Percentiles rank a stretch among this genome's conserved stretches.
Evolutionary conservation across 139 green algal species (phyloP).

Genomic region (Chloropicon primus): DNA sequence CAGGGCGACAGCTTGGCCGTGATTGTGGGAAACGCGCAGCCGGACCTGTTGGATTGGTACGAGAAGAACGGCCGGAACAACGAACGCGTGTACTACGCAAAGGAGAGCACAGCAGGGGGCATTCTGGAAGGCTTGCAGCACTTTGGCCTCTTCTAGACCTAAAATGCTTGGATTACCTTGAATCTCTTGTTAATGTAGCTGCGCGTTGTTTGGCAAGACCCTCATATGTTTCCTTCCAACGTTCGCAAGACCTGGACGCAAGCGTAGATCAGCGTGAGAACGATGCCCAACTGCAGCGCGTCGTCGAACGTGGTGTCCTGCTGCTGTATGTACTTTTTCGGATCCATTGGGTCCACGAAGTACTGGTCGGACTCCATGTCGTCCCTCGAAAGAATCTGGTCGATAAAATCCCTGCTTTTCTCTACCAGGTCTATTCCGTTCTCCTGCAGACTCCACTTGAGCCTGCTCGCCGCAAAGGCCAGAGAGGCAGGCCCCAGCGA

Average conservation of each 20-base stretch:
- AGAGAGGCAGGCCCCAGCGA: neutral
- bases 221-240: neutral
- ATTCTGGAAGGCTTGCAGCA: constrained; percentile 7
- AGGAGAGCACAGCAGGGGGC: neutral
- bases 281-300: neutral
- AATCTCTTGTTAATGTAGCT: too few species aligned
- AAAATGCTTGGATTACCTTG: too few species aligned
- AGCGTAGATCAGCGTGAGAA: neutral
- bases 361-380: neutral
- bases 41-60: constrained; percentile 45
- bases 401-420: neutral
- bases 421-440: neutral
- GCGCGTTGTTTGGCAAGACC: too few species aligned
- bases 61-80: constrained; percentile 36
- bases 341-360: neutral
- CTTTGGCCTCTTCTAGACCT: constrained; percentile 1
- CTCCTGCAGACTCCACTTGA: neutral
- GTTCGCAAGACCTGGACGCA: neutral
- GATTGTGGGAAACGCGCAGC: constrained; percentile 72
- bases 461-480: neutral
- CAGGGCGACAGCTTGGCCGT: constrained; percentile 43
- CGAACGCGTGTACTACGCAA: neutral
- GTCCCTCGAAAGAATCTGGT: neutral
- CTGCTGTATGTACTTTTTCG: neutral
- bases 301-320: neutral